Base-by-base conservation (phyloP, 2,329 filamentous ascomycete genomes). In the Clarireedia homoeocarpa region DNA sequence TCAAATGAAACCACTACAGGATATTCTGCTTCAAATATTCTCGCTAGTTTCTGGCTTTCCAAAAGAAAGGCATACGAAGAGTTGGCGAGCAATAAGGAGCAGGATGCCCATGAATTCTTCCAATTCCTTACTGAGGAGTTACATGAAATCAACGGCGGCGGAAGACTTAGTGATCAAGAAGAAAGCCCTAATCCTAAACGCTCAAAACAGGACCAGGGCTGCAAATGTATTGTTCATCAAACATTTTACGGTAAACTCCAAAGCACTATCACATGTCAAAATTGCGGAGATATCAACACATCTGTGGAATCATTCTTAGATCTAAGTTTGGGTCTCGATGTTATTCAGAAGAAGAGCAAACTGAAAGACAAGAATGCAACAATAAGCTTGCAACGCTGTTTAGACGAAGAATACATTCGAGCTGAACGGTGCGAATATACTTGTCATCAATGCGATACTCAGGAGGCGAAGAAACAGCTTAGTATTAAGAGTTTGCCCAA, bases 51-150 rank as follows among this genome's bases (percentile, higher is more conserved):
- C 67, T 96, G 91, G 91, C 89, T 91, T 63, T 89, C 87, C 4
- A 88, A 89, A 70, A 84, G 81, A 74, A 83, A 80, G 69, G 80
- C 81, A 0, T 86, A 85, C 59, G 81, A 89, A 72, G 84, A 87
- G 59, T 77, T 91, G 23, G 89, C 92, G 1, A 94, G 91, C 10
- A 95, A 95, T 65, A 89, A 91, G 66, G 92, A 97, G 72, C 92
- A 97, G 74, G 92, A 97, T 68, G 92, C 92, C 0, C 92, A 97
- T 69, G 92, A 97, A 70, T 97, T 95, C 73, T 95, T 96, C 71
- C 91, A 96, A 69, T 96, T 95, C 67, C 81, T 97, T 36, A 86
- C 95, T 38, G 92, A 96, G 73, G 89, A 94, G 65, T 78, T 99
- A 15, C 92, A 96, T 68, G 83, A 88, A 67, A 81, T 90, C 42